A percentile compares a stretch with the other conserved stretches of the same genome.
These are phyloP conservation scores for Epichloe coenophiala DNA, from an alignment of 2,329 filamentous ascomycete species.

Conservation along the genomic window DNA sequence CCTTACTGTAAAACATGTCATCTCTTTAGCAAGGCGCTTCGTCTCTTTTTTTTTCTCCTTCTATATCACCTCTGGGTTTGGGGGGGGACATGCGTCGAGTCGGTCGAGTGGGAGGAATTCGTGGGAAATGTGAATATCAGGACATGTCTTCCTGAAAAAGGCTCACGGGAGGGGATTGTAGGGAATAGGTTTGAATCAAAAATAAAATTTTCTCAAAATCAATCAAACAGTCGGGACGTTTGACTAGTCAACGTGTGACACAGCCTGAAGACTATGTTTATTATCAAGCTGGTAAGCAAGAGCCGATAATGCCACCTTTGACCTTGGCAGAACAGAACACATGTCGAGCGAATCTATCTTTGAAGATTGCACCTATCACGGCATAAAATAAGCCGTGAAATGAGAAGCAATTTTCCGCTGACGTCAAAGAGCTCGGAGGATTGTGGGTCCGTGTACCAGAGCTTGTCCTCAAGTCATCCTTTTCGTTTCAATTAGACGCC, in stretches of 20 bases:
- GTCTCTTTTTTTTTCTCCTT: slow-evolving; percentile 13
- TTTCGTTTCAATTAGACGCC: neutral
- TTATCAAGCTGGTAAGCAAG: no score
- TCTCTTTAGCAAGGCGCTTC: slow-evolving; percentile 23
- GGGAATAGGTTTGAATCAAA: neutral
- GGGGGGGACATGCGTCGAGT: neutral
- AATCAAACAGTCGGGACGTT: neutral
- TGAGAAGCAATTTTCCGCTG: no score
- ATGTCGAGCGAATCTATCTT: no score
- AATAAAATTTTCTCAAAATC: neutral
- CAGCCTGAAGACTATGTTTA: neutral
- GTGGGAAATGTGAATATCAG: neutral
- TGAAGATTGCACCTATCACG: no score
- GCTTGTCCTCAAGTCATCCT: no score
- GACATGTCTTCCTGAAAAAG: neutral
- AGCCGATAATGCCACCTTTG: no score
- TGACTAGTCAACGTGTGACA: neutral
- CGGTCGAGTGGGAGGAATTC: neutral
- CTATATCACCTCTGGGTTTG: neutral
- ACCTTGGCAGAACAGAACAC: no score
- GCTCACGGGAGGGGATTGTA: neutral
- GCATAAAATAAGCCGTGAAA: no score
- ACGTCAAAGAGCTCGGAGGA: no score
- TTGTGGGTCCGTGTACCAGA: no score
- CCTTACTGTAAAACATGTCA: slow-evolving; percentile 19